Conservation (phyloP, 176 grass and related monocot genomes). For the Aegilops bicornis region DNA sequence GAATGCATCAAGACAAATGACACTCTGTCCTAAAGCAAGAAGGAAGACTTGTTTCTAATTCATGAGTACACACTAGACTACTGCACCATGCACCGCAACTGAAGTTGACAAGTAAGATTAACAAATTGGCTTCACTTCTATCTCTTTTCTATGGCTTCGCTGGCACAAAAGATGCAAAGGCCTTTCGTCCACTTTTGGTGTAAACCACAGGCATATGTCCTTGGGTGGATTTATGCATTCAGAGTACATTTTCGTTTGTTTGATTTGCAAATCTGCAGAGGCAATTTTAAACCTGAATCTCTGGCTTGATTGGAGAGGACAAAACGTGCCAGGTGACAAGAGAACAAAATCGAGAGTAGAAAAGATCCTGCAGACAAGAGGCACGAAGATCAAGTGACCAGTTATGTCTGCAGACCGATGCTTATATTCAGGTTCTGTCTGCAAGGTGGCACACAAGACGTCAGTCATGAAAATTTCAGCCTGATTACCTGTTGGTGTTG, state of each 20-base stretch:
- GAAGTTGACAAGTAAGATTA: not conserved
- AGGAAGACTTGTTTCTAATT: constrained; percentile 6
- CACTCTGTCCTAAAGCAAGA: constrained; percentile 35
- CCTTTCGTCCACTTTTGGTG: not conserved
- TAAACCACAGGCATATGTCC: not conserved
- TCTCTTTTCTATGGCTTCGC: constrained; percentile 4
- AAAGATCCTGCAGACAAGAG: not conserved
- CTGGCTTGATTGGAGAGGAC: not conserved
- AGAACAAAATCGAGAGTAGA: not conserved
- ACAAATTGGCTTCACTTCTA: not conserved
- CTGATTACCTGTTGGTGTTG: too few species aligned
- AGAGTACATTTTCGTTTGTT: not conserved
- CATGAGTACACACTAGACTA: not conserved
- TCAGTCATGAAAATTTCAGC: too few species aligned
- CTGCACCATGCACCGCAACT: not conserved
- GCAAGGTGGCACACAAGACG: not conserved
- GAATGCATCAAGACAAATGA: constrained; percentile 30
- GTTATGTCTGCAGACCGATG: not conserved
- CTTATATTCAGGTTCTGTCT: not conserved
- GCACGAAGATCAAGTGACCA: not conserved
- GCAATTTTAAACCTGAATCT: not conserved
- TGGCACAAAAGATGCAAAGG: constrained; percentile 19
- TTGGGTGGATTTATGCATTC: not conserved
- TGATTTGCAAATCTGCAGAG: not conserved
- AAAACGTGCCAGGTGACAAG: not conserved